Base-by-base conservation (phyloP, 768 basidiomycete genomes). In the Pisolithus sp. region DNA sequence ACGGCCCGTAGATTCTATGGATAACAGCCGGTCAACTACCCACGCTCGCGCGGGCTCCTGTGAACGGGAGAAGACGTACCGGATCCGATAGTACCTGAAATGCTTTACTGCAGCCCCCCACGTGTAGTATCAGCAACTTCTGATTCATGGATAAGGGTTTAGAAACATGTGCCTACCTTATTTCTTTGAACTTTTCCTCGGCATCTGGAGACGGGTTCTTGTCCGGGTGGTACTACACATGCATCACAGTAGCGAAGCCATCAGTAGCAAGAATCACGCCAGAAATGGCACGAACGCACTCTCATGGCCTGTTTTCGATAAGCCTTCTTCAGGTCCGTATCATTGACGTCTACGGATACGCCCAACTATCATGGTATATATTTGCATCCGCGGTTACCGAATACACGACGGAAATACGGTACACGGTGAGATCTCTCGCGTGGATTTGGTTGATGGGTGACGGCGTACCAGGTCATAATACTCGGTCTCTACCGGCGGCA, bases 181-280 rank as follows among this genome's bases (percentile, higher is more conserved):
- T 90, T 43, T 96, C 90, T 71, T 97, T 95, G 76, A 99, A 99
- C 74, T 85, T 93, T 66, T 89, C 86, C 65, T 93, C 93, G 1
- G 95, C 96, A 61, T 92, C 91, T n/a, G 83, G 78, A 4, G 90
- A 87, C 7, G 82, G 78, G 62, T 97, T 97, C 78, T 95, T 96
- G 71, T 96, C 94, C 5, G 93, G 94, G 65, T 96, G 93, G 65
- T 85, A 95, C 89, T 93, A 58, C 30, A 41, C 53, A 47, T 13
- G 26, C 28, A 41, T n/a, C 44, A 31, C 28, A 23, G 34, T 20
- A 26, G 23, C 24, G 26, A 20, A 20, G 44, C 28, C 28, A 34
- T 34, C 34, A 34, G 34, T 13, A 15, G 12, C 12, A 13, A 21
- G 7, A 47, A 39, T 20, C 4, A 42, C 8, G 10, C 18, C 4